phyloP scores from a whole-genome alignment of 345 rosid species.

The Limnanthes douglasii region DNA sequence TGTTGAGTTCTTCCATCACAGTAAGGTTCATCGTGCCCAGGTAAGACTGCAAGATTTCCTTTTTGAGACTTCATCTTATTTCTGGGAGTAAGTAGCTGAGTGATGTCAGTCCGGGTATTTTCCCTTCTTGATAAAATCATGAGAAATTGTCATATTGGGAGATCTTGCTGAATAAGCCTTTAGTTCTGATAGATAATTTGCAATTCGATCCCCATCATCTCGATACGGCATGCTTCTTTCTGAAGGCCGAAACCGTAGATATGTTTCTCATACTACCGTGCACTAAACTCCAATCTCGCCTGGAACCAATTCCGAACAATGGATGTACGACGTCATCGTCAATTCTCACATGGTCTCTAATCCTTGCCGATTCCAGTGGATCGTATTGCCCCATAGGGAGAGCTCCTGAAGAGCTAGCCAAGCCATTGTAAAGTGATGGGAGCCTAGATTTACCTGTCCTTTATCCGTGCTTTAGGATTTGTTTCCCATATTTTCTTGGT shows the following conservation, averaged over 20 bases:
- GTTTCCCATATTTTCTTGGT: conserved; percentile 34
- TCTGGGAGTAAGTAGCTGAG: conserved; percentile 26
- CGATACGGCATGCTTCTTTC: conserved; percentile 34
- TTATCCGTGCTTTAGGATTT: conserved; percentile 41
- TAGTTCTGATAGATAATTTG: conserved; percentile 33
- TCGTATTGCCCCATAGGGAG: conserved; percentile 27
- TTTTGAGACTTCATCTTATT: conserved; percentile 47
- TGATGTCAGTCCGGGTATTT: conserved; percentile 25
- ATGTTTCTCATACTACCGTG: conserved; percentile 19
- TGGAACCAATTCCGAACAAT: conserved; percentile 50
- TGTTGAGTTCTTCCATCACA: conserved; percentile 32
- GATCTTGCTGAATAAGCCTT: conserved; percentile 42
- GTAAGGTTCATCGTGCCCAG: conserved; percentile 28
- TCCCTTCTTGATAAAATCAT: conserved; percentile 24
- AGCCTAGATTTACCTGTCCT: conserved; percentile 38
- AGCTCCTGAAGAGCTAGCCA: conserved; percentile 26
- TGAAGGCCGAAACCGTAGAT: conserved; percentile 26
- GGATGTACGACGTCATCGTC: conserved; percentile 43
- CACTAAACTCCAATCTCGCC: conserved; percentile 24
- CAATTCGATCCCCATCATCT: conserved; percentile 26
- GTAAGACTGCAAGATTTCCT: conserved; percentile 37
- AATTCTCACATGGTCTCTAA: conserved; percentile 38
- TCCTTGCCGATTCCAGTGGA: conserved; percentile 23
- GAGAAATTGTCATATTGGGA: no score
- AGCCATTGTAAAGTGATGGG: conserved; percentile 24